phyloP scores from a whole-genome alignment of 2,329 filamentous ascomycete species.

The Phoma herbarum region DNA sequence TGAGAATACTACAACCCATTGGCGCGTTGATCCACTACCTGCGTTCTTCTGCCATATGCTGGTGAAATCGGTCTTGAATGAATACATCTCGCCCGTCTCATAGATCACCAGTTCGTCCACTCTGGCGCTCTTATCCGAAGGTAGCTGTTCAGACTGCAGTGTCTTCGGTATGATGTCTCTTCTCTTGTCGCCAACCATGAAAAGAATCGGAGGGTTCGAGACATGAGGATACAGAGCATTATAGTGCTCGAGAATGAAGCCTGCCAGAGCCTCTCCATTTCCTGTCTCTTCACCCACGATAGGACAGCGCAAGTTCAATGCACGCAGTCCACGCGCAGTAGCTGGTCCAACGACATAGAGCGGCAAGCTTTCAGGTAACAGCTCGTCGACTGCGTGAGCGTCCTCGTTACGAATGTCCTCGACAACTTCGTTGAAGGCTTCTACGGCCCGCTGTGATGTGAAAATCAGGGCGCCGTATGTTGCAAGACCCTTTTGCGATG shows the following conservation, averaged over 20 bases:
- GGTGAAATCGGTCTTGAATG: constrained; percentile 75
- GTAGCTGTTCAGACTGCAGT: constrained; percentile 68
- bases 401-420: constrained; percentile 59
- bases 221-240: constrained; percentile 52
- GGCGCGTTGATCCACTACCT: constrained; percentile 44
- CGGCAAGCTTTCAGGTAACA: constrained; percentile 61
- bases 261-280: constrained; percentile 80
- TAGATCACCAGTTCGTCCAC: constrained; percentile 88
- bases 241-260: constrained; percentile 83
- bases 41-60: constrained; percentile 59
- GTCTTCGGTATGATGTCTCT: constrained; percentile 89
- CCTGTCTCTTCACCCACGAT: constrained; percentile 84
- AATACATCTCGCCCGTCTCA: constrained; percentile 81
- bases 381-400: constrained; percentile 35
- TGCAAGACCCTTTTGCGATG: constrained; percentile 27
- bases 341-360: constrained; percentile 85
- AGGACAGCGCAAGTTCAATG: constrained; percentile 60
- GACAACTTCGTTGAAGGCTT: constrained; percentile 74
- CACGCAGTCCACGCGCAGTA: constrained; percentile 75
- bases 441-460: constrained; percentile 83
- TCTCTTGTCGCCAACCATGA: constrained; percentile 88
- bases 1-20: constrained; percentile 80
- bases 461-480: constrained; percentile 82
- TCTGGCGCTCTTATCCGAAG: constrained; percentile 62
- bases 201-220: constrained; percentile 73